phyloP scores from a whole-genome alignment of 306 rosid genomes.

The Prunus davidiana region DNA sequence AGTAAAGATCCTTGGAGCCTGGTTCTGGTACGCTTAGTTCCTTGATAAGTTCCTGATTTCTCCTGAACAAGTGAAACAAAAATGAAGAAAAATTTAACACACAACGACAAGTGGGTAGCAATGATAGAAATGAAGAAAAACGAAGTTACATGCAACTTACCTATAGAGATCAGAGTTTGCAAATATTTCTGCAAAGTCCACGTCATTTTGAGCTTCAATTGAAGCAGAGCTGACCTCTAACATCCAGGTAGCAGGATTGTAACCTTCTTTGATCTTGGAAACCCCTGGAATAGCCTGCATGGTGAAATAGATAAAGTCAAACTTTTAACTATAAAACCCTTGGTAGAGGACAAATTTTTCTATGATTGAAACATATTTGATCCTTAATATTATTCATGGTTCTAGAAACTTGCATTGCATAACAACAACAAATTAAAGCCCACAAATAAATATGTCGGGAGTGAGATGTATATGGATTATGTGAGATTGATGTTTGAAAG shows the following conservation, averaged over 20 bases:
- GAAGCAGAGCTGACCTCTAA: slow-evolving; percentile 51
- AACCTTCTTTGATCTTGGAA: slow-evolving; percentile 55
- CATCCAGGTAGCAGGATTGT: slow-evolving; percentile 94
- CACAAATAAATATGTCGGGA: background rate
- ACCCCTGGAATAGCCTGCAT: slow-evolving; percentile 63
- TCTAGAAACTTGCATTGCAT: no score
- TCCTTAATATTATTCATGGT: no score
- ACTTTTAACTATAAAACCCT: background rate
- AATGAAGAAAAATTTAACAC: background rate
- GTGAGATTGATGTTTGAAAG: background rate
- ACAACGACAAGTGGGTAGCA: background rate
- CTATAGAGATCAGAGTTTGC: slow-evolving; percentile 48
- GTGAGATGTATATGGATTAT: background rate
- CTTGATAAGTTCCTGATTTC: slow-evolving; percentile 52
- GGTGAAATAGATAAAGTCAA: slow-evolving; percentile 1
- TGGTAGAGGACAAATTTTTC: background rate
- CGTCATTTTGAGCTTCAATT: slow-evolving; percentile 48
- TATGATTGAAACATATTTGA: no score
- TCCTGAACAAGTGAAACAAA: slow-evolving; percentile 35
- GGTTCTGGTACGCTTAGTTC: slow-evolving; percentile 47
- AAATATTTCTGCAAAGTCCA: slow-evolving; percentile 62
- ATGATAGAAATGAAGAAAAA: background rate
- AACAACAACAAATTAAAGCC: background rate
- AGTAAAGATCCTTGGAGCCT: slow-evolving; percentile 58
- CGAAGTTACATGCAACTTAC: slow-evolving; percentile 30